These are phyloP conservation scores for Penicillium cosmopolitanum DNA, from an alignment of 495 filamentous ascomycete genomes.

Conservation along the genomic window DNA sequence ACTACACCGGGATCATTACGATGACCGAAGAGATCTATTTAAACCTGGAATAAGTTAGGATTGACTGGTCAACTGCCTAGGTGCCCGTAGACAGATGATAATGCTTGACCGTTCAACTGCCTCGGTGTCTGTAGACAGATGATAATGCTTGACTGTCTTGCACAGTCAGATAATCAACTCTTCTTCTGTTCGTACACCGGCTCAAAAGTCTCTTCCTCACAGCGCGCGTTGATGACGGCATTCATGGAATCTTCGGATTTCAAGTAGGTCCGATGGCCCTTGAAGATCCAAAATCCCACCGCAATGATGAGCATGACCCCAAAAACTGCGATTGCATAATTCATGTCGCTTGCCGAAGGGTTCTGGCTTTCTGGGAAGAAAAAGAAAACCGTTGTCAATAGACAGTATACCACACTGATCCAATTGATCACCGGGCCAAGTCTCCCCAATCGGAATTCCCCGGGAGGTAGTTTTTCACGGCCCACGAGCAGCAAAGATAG, in stretches of 20 bases:
- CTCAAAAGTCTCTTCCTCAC: neutral
- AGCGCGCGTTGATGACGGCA: constrained; percentile 26
- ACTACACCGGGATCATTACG: too few relatives aligned
- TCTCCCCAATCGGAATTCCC: constrained; percentile 40
- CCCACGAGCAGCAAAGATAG: constrained; percentile 40
- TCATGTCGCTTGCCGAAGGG: constrained; percentile 46
- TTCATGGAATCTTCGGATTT: constrained; percentile 38
- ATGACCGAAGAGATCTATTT: too few relatives aligned
- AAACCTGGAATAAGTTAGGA: too few relatives aligned
- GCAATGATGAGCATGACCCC: constrained; percentile 51
- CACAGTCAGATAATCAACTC: neutral
- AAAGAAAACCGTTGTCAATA: constrained; percentile 48
- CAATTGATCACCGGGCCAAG: constrained; percentile 38
- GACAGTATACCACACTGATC: constrained; percentile 45
- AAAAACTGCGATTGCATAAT: constrained; percentile 52
- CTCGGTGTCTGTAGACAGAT: too few relatives aligned
- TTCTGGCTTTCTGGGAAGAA: constrained; percentile 44
- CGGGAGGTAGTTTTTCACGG: constrained; percentile 44
- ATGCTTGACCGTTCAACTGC: too few relatives aligned
- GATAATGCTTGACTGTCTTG: too few relatives aligned
- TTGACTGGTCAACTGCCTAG: too few relatives aligned
- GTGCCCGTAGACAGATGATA: too few relatives aligned
- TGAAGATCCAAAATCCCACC: constrained; percentile 46
- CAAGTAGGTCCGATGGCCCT: constrained; percentile 39
- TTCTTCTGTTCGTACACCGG: constrained; percentile 1